Evolutionary conservation across 1,284 basidiomycete genomes (phyloP).

Genomic region (Heterobasidion annosum): DNA sequence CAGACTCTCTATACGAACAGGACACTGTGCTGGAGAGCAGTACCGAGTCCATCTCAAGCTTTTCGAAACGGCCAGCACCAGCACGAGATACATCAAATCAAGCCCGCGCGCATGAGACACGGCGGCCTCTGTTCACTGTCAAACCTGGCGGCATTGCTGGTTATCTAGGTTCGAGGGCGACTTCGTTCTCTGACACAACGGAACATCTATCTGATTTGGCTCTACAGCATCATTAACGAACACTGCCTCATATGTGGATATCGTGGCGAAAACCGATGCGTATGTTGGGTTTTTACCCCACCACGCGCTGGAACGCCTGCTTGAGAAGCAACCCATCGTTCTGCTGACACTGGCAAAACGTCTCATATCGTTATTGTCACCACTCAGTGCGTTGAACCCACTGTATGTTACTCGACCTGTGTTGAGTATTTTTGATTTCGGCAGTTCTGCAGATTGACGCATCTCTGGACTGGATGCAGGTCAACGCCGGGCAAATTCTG

Average conservation of each 20-base stretch:
- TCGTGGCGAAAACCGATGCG: slow-evolving; percentile 93
- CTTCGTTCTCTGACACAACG: background rate
- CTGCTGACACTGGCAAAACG: slow-evolving; percentile 95
- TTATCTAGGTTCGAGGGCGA: slow-evolving; percentile 63
- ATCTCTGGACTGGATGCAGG: slow-evolving; percentile 97
- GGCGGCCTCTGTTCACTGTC: slow-evolving; percentile 74
- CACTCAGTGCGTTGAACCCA: slow-evolving; percentile 51
- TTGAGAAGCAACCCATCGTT: slow-evolving; percentile 93
- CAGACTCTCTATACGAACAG: slow-evolving; percentile 8
- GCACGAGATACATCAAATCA: background rate
- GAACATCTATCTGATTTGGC: background rate
- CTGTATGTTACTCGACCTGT: background rate
- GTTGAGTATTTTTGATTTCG: background rate
- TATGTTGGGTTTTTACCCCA: slow-evolving; percentile 95
- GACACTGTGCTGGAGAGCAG: slow-evolving; percentile 3
- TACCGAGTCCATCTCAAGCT: slow-evolving; percentile 5
- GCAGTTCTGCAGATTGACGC: slow-evolving; percentile 94
- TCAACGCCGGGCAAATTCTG: slow-evolving; percentile 86
- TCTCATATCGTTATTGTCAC: slow-evolving; percentile 88
- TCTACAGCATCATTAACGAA: slow-evolving; percentile 77
- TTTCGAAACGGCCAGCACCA: slow-evolving; percentile 2
- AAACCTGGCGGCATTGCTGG: slow-evolving; percentile 98
- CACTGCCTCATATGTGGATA: slow-evolving; percentile 93
- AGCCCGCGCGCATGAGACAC: slow-evolving; percentile 6
- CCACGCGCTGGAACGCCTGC: slow-evolving; percentile 79